Evolutionary conservation across 169 alveolate species (phyloP).

Genomic region (Babesia caballi): DNA sequence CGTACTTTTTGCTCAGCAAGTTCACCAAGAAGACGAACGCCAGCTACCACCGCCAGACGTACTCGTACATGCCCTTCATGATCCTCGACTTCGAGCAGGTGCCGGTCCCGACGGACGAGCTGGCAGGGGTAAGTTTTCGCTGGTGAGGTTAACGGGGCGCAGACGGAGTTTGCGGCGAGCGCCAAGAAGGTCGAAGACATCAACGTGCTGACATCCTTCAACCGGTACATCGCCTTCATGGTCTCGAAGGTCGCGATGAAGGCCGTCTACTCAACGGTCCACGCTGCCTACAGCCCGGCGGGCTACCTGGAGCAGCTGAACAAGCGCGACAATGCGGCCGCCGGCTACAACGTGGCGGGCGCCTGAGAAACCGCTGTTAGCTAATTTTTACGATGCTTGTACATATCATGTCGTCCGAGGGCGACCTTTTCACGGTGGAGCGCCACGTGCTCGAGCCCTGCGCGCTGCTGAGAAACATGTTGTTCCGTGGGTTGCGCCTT

Average conservation of each 20-base stretch:
- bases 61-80: constrained; percentile 52
- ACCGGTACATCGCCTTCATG: constrained; percentile 48
- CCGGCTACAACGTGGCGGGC: not conserved
- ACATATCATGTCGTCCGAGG: constrained; percentile 84
- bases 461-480: constrained; percentile 83
- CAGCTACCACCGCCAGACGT: constrained; percentile 29
- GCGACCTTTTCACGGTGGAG: constrained; percentile 87
- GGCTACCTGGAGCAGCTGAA: constrained; percentile 18
- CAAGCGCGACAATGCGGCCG: constrained; percentile 13
- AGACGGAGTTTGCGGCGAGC: not conserved
- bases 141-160: not conserved
- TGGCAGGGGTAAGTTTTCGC: constrained; percentile 12
- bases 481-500: constrained; percentile 76
- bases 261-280: constrained; percentile 32
- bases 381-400: constrained; percentile 63
- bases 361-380: not conserved
- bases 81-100: constrained; percentile 19
- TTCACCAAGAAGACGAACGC: constrained; percentile 39
- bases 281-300: constrained; percentile 44
- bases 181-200: not conserved
- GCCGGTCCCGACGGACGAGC: not conserved
- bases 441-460: constrained; percentile 85
- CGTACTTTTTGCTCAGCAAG: constrained; percentile 46
- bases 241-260: constrained; percentile 45
- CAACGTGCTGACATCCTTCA: constrained; percentile 41